Evolutionary conservation across 176 grass and related monocot species (phyloP), one percentile per base, ranked within the genome.

Genomic region (Juncus effusus): DNA sequence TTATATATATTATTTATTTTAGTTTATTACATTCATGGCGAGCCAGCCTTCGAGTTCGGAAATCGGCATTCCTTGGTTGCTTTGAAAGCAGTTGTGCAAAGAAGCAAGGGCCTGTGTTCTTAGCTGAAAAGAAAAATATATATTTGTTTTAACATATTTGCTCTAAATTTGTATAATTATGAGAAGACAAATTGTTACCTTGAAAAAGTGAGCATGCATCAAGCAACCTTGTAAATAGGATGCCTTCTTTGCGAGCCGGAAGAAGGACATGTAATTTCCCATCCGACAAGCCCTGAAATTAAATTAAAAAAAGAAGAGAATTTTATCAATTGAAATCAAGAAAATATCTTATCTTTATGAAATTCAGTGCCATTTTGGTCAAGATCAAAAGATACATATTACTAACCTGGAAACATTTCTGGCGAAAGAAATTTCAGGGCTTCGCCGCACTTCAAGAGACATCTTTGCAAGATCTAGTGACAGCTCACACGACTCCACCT

Each of bases 141-240:
- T 47, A 47, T 47, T 47, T 47, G 44, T 6, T 6, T 6, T 47
- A 47, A 47, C 2, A 47, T 9, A 28, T 28, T 28, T 28, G 19
- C 19, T 28, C 19, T 28, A 28, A 28, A 28, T 28, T 28, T 28
- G 19, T 28, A 47, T 1, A 47, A 47, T 47, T 6, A 47, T 47
- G 9, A 47, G 2, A 51, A 12, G 63, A 13, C 71, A 71, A 8
- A 16, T 13, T 14, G 63, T 13, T 84, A 92, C 93, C 84, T 97
- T 97, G 70, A 80, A 81, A 83, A 97, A 97, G 67, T 92, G 88
- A 67, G 93, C 88, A 82, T 96, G 93, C 85, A 96, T 96, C 85
- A 96, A 86, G 70, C 93, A 96, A 53, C 87, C 85, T 74, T 96
- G 88, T 73, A 96, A 60, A 72, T 81, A 96, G 47, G 80, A 91